Percentiles rank a stretch among this genome's conserved stretches.
phyloP scores from a whole-genome alignment of 768 basidiomycete species.

The Omphalotus guepiniiformis region DNA sequence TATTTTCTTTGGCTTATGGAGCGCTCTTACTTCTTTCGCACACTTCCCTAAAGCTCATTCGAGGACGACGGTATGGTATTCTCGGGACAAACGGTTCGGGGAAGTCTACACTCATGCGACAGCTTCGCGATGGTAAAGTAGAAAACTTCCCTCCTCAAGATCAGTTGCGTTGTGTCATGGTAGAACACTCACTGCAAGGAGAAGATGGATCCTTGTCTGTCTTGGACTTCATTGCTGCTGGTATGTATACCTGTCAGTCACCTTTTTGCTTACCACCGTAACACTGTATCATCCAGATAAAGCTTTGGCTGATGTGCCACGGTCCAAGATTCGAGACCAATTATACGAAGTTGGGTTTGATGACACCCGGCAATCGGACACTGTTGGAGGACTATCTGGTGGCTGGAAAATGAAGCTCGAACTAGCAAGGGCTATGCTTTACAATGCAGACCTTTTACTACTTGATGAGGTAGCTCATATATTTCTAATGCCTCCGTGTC shows the following conservation, averaged over 20 bases:
- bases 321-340: conserved; percentile 71
- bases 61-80: conserved; percentile 92
- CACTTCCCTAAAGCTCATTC: conserved; percentile 83
- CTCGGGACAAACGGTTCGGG: conserved; percentile 95
- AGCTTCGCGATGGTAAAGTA: conserved; percentile 90
- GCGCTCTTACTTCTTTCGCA: conserved; percentile 92
- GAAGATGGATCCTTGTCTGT: conserved; percentile 83
- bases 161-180: conserved; percentile 89
- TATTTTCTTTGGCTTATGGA: conserved; percentile 95
- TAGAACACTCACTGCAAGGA: conserved; percentile 94
- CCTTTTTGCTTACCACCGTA: background rate
- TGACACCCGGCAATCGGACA: conserved; percentile 75
- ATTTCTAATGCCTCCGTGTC: conserved; percentile 7
- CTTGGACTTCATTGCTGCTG: conserved; percentile 85
- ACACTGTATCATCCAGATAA: conserved; percentile 50
- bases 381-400: conserved; percentile 88
- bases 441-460: conserved; percentile 82
- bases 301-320: conserved; percentile 55
- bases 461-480: conserved; percentile 67
- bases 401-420: conserved; percentile 99
- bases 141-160: conserved; percentile 94
- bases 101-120: conserved; percentile 94
- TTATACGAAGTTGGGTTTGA: conserved; percentile 90
- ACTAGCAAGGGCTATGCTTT: conserved; percentile 92
- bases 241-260: conserved; percentile 33